Percentiles rank a stretch among this genome's conserved stretches.
These are phyloP conservation scores for Coemansia sp. DNA, from an alignment of 192 early-diverging fungal genomes.

Conservation along the genomic window DNA sequence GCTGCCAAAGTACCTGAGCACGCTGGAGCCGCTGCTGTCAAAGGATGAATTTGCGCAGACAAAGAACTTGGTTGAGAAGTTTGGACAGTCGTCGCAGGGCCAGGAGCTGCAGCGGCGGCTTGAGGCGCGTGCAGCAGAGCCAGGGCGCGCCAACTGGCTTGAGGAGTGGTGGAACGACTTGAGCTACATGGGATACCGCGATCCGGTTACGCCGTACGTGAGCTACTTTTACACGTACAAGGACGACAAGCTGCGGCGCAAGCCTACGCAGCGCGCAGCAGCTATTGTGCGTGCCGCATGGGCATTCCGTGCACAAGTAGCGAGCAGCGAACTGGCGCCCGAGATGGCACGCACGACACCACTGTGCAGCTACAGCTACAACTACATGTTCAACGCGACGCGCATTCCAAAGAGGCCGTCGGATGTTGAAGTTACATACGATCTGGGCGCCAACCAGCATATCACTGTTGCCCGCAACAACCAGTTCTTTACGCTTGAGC, in stretches of 20 bases:
- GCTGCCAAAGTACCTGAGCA: constrained; percentile 75
- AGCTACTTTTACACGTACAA: constrained; percentile 95
- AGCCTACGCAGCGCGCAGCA: constrained; percentile 83
- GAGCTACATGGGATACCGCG: constrained; percentile 92
- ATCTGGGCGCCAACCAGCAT: constrained; percentile 76
- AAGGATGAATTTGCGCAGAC: constrained; percentile 72
- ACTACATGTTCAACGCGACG: constrained; percentile 96
- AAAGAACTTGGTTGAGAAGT: constrained; percentile 68
- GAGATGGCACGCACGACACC: constrained; percentile 78
- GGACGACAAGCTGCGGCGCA: constrained; percentile 79
- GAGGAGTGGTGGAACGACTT: constrained; percentile 98
- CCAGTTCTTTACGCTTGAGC: constrained; percentile 80
- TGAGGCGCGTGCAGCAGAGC: constrained; percentile 67
- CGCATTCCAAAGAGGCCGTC: constrained; percentile 85
- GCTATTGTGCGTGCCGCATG: constrained; percentile 85
- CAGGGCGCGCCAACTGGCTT: constrained; percentile 82
- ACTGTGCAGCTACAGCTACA: constrained; percentile 88
- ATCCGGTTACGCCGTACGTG: constrained; percentile 93
- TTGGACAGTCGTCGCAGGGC: constrained; percentile 80
- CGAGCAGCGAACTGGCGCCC: constrained; percentile 73
- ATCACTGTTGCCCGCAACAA: constrained; percentile 87
- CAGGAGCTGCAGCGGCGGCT: constrained; percentile 84
- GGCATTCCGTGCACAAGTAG: constrained; percentile 80
- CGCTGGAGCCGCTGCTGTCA: constrained; percentile 70
- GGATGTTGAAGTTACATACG: constrained; percentile 73